Evolutionary conservation across 129 eudicot genomes (phyloP).

Genomic region (Oenanthe sinensis): DNA sequence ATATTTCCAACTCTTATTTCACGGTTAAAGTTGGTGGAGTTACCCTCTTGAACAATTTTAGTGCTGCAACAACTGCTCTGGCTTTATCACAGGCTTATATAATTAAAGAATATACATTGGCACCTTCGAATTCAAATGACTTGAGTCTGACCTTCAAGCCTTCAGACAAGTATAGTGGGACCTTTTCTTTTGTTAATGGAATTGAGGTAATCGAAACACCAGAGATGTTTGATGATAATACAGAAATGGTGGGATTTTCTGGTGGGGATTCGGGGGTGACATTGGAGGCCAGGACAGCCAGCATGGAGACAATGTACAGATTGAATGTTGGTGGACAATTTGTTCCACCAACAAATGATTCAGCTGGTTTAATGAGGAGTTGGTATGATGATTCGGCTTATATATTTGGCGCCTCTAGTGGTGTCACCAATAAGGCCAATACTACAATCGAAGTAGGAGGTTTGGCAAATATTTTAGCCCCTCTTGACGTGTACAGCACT

Average conservation of each 20-base stretch:
- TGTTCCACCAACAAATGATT: slow-evolving; percentile 49
- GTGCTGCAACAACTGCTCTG: slow-evolving; percentile 42
- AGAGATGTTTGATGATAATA: slow-evolving; percentile 34
- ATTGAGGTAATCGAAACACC: slow-evolving; percentile 52
- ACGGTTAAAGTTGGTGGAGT: slow-evolving; percentile 34
- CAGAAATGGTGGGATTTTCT: slow-evolving; percentile 35
- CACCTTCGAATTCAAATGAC: slow-evolving; percentile 23
- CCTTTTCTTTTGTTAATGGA: slow-evolving; percentile 69
- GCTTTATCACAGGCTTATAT: slow-evolving; percentile 62
- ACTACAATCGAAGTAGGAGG: slow-evolving; percentile 21
- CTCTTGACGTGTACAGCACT: slow-evolving; percentile 47
- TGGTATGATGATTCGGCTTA: slow-evolving; percentile 76
- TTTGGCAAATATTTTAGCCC: slow-evolving; percentile 36
- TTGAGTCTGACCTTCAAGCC: slow-evolving; percentile 47
- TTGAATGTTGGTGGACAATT: slow-evolving; percentile 70
- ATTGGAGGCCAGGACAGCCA: slow-evolving; percentile 19
- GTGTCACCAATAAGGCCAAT: slow-evolving; percentile 28
- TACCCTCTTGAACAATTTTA: slow-evolving; percentile 55
- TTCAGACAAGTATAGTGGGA: slow-evolving; percentile 20
- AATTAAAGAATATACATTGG: slow-evolving; percentile 43
- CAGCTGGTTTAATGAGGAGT: slow-evolving; percentile 50
- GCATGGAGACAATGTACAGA: slow-evolving; percentile 43
- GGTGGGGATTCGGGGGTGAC: slow-evolving; percentile 7
- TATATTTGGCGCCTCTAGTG: slow-evolving; percentile 35
- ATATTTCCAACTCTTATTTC: slow-evolving; percentile 42